Evolutionary conservation across 2,329 filamentous ascomycete genomes (phyloP).

Genomic region (Periglandula ipomoeae): DNA sequence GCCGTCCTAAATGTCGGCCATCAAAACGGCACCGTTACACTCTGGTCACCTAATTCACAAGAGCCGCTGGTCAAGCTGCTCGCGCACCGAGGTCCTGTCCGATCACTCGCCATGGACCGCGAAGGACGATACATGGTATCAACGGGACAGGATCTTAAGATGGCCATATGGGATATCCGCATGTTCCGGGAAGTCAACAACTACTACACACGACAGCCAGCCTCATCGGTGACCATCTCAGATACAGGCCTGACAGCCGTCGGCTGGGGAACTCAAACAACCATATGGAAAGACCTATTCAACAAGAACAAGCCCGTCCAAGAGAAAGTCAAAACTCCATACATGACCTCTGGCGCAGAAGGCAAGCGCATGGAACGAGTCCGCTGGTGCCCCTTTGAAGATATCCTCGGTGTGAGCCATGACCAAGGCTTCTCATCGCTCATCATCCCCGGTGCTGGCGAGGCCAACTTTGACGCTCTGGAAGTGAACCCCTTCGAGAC

Average conservation of each 20-base stretch:
- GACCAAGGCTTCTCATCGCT: slow-evolving; percentile 80
- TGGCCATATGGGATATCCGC: slow-evolving; percentile 93
- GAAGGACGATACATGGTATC: slow-evolving; percentile 95
- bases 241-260: slow-evolving; percentile 83
- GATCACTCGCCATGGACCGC: slow-evolving; percentile 75
- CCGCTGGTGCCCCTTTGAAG: slow-evolving; percentile 90
- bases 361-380: slow-evolving; percentile 73
- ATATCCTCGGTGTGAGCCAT: slow-evolving; percentile 80
- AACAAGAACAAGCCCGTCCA: slow-evolving; percentile 62
- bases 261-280: slow-evolving; percentile 82
- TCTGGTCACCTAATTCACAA: slow-evolving; percentile 90
- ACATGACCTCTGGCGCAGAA: slow-evolving; percentile 88
- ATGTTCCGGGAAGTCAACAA: slow-evolving; percentile 89
- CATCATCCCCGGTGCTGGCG: slow-evolving; percentile 88
- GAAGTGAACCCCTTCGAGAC: slow-evolving; percentile 96
- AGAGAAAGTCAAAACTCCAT: slow-evolving; percentile 74
- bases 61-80: slow-evolving; percentile 86
- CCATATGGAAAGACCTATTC: slow-evolving; percentile 87
- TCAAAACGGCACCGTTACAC: slow-evolving; percentile 85
- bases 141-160: slow-evolving; percentile 78
- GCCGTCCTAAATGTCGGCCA: slow-evolving; percentile 88
- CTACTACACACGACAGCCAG: slow-evolving; percentile 77
- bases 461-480: slow-evolving; percentile 90
- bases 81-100: slow-evolving; percentile 81
- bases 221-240: slow-evolving; percentile 76